Evolutionary conservation across 2,329 filamentous ascomycete genomes (phyloP).

Genomic region (Rhytidhysteron rufulum): DNA sequence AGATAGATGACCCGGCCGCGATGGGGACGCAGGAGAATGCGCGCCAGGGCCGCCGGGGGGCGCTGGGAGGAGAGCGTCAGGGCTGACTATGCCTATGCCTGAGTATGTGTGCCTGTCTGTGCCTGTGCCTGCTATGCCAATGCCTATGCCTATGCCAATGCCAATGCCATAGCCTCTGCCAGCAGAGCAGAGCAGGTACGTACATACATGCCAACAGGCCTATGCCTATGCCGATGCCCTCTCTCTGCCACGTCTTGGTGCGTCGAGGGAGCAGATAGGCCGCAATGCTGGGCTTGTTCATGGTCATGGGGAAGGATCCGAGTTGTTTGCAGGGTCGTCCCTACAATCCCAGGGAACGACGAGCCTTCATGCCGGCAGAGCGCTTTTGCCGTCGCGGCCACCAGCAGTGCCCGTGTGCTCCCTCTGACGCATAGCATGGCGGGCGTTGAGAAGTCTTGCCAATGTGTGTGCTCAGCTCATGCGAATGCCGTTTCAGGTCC

Average conservation of each 20-base stretch:
- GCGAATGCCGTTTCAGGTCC: conserved; percentile 39
- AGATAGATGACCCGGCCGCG: conserved; percentile 19
- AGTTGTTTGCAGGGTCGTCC: no score
- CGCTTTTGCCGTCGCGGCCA: conserved; percentile 26
- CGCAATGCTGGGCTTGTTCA: no score
- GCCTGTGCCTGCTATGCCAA: no score
- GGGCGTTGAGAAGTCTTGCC: conserved; percentile 31
- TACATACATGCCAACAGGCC: no score
- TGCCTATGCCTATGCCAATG: no score
- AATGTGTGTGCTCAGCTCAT: conserved; percentile 35
- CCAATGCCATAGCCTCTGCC: no score
- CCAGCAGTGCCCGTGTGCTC: neutral
- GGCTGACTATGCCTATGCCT: neutral
- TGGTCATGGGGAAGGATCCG: no score
- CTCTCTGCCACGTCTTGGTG: neutral
- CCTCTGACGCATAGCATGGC: conserved; percentile 33
- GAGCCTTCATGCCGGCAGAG: conserved; percentile 26
- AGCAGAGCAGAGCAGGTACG: no score
- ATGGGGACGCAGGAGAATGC: no score
- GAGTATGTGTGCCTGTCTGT: no score
- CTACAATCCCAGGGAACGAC: neutral
- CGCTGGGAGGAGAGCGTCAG: neutral
- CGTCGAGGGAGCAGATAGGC: neutral
- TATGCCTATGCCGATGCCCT: no score
- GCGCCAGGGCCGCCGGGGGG: conserved; percentile 1